Base-by-base conservation (phyloP, 805 yeast genomes). In the Candida suzukii region DNA sequence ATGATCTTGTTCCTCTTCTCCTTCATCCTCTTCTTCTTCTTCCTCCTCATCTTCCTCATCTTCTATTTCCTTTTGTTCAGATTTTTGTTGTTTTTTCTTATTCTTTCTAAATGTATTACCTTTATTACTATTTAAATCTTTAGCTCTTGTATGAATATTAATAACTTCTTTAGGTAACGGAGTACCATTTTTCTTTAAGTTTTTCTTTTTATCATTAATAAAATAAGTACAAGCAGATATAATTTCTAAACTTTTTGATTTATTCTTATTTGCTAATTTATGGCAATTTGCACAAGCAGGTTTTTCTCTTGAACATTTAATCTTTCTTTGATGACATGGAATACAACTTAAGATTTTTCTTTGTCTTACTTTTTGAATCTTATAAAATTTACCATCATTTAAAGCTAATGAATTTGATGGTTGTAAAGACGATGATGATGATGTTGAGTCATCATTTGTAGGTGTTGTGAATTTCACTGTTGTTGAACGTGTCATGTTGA, bases 251-350 rank as follows among this genome's bases (percentile, higher is more conserved):
- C 49, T 45, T 28, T 47, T 50, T 9, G 39, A 35, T 7, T 50
- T 50, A 17, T 51, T 50, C 28, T 51, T 53, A 11, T 35, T 32
- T 4, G 54, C 54, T 8, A 54, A 19, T 20, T 42, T 73, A 16
- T 63, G 60, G 58, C 88, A 81, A 48, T 73, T 72, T 22, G 65
- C 60, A 54, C 88, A 81, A 14, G 73, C 65, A 1, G 86, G 86
- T 27, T 67, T 71, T 35, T 67, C 71, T 42, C 83, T 71, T 14
- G 79, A 77, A 58, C 88, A 81, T 50, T 78, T 78, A 47, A 80
- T 77, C 58, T 80, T 80, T 56, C 80, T 74, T 44, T 77, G 75
- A 54, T 78, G 85, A 46, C 85, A 78, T 30, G 80, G 71, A 13
- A 78, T 75, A 56, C 85, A 78, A 40, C 75, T 68, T 35, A 73